A percentile compares a stretch with the other conserved stretches of the same genome.
These are phyloP conservation scores for Fusarium chuoi DNA, from an alignment of 2,329 filamentous ascomycete species.

Conservation along the genomic window DNA sequence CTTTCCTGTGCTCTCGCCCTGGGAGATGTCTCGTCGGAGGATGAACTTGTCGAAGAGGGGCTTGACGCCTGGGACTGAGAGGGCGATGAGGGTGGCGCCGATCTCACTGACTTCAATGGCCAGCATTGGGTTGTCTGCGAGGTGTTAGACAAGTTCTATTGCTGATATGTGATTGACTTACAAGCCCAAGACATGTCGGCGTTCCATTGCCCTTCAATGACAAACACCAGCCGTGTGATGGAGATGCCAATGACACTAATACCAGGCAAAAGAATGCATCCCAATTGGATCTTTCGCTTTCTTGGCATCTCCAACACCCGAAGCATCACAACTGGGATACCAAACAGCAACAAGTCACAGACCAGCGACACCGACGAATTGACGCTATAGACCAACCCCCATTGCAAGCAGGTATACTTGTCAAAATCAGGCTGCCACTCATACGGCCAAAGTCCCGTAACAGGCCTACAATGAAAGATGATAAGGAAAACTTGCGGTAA, in stretches of 20 bases:
- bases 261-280: conserved; percentile 60
- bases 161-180: background rate
- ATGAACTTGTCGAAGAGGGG: conserved; percentile 55
- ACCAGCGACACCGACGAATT: conserved; percentile 61
- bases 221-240: conserved; percentile 57
- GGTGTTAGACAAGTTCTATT: background rate
- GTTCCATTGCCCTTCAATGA: conserved; percentile 59
- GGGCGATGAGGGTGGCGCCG: conserved; percentile 60
- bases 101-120: conserved; percentile 62
- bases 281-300: conserved; percentile 59
- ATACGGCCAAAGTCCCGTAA: conserved; percentile 64
- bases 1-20: conserved; percentile 30
- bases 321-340: conserved; percentile 61
- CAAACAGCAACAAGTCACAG: conserved; percentile 62
- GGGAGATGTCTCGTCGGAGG: conserved; percentile 39
- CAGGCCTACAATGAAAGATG: conserved; percentile 62
- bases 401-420: conserved; percentile 58
- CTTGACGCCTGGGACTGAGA: conserved; percentile 62
- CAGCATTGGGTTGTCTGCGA: conserved; percentile 57
- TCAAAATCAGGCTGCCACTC: conserved; percentile 54
- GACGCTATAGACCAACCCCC: conserved; percentile 63
- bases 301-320: conserved; percentile 55
- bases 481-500: conserved; percentile 61
- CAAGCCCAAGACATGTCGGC: conserved; percentile 60
- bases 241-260: conserved; percentile 62